Percentiles rank a stretch among this genome's conserved stretches.
phyloP scores from a whole-genome alignment of 371 early-diverging fungal species.

The Mortierella sp. region DNA sequence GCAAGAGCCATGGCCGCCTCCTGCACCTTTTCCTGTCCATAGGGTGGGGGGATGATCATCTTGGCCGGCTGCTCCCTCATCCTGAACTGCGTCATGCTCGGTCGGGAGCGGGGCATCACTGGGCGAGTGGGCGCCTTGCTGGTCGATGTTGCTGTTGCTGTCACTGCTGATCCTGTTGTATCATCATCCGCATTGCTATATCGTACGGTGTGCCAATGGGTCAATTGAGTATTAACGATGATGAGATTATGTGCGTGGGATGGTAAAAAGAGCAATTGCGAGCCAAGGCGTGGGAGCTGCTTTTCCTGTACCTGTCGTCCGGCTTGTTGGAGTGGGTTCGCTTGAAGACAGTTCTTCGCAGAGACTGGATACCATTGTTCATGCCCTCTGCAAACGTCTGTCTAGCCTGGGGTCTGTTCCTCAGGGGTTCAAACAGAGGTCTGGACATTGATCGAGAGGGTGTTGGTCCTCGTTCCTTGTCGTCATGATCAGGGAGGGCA shows the following conservation, averaged over 20 bases:
- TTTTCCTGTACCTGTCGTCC: not conserved
- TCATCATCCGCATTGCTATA: constrained; percentile 5
- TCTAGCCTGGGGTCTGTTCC: constrained; percentile 15
- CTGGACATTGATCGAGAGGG: constrained; percentile 5
- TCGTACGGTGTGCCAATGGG: not conserved
- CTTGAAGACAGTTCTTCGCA: constrained; percentile 33
- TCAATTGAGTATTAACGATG: not conserved
- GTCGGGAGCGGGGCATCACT: constrained; percentile 39
- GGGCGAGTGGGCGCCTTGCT: constrained; percentile 13
- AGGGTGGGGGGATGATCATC: constrained; percentile 48
- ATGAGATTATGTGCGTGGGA: too few relatives aligned
- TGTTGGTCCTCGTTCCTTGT: not conserved
- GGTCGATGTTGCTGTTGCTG: not conserved
- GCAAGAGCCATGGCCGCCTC: constrained; percentile 40
- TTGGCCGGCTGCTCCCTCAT: constrained; percentile 34
- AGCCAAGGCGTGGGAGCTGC: too few relatives aligned
- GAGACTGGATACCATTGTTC: constrained; percentile 21
- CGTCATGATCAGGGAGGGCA: not conserved
- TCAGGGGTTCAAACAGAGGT: constrained; percentile 8
- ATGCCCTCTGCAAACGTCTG: constrained; percentile 50
- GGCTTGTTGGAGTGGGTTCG: constrained; percentile 20
- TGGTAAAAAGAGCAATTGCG: not conserved
- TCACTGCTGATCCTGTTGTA: not conserved
- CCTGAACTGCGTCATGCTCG: constrained; percentile 36
- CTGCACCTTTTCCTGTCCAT: constrained; percentile 38